Evolutionary conservation across 2,329 filamentous ascomycete species (phyloP).

Genomic region (Trichoderma atrobrunneum): DNA sequence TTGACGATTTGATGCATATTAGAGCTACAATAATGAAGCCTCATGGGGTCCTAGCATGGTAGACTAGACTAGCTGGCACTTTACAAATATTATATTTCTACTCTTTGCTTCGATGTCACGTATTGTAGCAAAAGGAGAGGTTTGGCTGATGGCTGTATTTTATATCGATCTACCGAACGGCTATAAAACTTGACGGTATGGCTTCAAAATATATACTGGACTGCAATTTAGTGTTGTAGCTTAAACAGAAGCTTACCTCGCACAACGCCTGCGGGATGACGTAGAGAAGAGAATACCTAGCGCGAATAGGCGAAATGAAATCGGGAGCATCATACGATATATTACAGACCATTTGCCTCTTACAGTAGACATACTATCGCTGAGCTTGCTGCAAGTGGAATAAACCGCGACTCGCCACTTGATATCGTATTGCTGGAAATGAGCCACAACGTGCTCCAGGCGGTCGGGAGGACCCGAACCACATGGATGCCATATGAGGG

Average conservation of each 20-base stretch:
- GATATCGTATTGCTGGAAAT: not conserved
- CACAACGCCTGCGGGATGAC: not conserved
- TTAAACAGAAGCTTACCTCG: not conserved
- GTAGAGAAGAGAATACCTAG: not conserved
- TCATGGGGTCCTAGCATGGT: not conserved
- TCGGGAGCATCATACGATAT: not conserved
- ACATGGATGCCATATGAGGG: not conserved
- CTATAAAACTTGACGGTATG: not conserved
- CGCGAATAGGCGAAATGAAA: not conserved
- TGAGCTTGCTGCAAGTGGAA: not conserved
- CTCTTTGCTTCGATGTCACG: not conserved
- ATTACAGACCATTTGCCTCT: not conserved
- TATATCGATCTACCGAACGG: no score
- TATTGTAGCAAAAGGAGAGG: not conserved
- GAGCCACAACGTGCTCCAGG: not conserved
- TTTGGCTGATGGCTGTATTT: accelerated
- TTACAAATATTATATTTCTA: not conserved
- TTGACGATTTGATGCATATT: not conserved
- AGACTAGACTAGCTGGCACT: not conserved
- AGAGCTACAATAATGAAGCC: not conserved
- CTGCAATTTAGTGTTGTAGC: not conserved
- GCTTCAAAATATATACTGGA: not conserved
- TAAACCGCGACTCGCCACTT: not conserved
- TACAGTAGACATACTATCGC: not conserved
- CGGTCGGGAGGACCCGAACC: conserved; percentile 9